Base-by-base conservation (phyloP, 371 early-diverging fungal species). In the Lichtheimia hyalospora region DNA sequence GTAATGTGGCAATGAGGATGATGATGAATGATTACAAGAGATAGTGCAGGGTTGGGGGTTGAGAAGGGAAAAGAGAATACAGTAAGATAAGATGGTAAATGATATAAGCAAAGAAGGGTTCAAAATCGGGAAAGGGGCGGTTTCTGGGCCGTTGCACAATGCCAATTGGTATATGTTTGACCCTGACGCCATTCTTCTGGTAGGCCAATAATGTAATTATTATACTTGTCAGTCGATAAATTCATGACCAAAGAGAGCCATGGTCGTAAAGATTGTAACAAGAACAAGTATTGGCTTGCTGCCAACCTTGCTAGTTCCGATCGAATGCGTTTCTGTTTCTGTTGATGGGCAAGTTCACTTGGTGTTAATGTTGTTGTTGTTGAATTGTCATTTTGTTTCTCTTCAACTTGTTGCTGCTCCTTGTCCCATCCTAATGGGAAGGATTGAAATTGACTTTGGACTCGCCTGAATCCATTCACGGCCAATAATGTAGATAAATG, bases 361-460 rank as follows among this genome's bases (percentile, higher is more conserved):
- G 54, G 42, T 51, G 24, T 28, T 27, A 52, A n/a, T 16, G 43
- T 18, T n/a, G n/a, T n/a, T n/a, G n/a, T n/a, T n/a, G n/a, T n/a
- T 49, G 40, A 52, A 20, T 12, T 43, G 48, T 3, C 24, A 8
- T 23, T 46, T 18, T 15, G 23, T 16, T 57, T 46, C 21, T 5
- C 44, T 25, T 54, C 42, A 48, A 58, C 34, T 1, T 18, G 5
- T 12, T 54, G 21, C n/a, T 54, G 3, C 34, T 34, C 34, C 62
- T 62, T 58, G 8, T 68, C 68, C 76, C 76, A 76, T 3, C 73
- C 76, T 3, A 76, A 52, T 3, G 73, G 73, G n/a, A 76, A 49
- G 0, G 73, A 76, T 57, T 76, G 73, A 41, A 76, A 76, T 23
- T 69, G 62, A 34, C 76, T 76, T 54, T 73, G 66, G 14, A 76